Evolutionary conservation across 2,329 filamentous ascomycete genomes (phyloP), one percentile per base, ranked within the genome.

Genomic region (Pestalotiopsis sp.): DNA sequence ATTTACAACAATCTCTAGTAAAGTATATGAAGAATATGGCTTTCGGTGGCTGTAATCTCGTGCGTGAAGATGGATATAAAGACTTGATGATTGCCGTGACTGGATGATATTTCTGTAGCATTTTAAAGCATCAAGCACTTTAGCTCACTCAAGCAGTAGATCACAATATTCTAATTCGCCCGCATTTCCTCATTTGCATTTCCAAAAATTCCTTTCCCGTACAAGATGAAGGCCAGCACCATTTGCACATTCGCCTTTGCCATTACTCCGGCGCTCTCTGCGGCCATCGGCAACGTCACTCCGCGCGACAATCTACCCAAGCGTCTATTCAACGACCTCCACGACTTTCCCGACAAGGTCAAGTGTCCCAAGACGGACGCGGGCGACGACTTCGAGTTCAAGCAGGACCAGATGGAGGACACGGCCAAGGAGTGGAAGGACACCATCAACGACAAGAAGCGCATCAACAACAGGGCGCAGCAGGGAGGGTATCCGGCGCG

Each of bases 361-460:
- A 41, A 58, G 49, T 65, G 64, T n/a, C 64, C 64, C 64, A 31
- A 65, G 49, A 58, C 64, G 36, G 64, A 65, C 17, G 64, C 39
- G 2, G 64, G 64, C 14, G 12, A 31, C 25, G 63, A 65, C 12
- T 25, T 25, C 14, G 63, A 58, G 27, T 65, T 65, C 49, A 23
- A 58, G 49, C 13, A 65, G 49, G 49, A 65, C 64, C 14, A 65
- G 13, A 58, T 65, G 64, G 64, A 65, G 64, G n/a, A 58, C 23
- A 31, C 49, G 23, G 49, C 49, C 64, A 39, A 39, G 25, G 23
- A 11, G 17, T 65, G 64, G 64, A 57, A 58, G 27, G 49, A 65
- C 64, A 41, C 11, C 14, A 25, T 65, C 64, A 65, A 65, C 64
- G 31, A 65, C 31, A 58, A 58, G 64, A 57, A 58, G 64, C 31